Conservation (phyloP, 179 eudicot genomes). For the Gypsophila paniculata region DNA sequence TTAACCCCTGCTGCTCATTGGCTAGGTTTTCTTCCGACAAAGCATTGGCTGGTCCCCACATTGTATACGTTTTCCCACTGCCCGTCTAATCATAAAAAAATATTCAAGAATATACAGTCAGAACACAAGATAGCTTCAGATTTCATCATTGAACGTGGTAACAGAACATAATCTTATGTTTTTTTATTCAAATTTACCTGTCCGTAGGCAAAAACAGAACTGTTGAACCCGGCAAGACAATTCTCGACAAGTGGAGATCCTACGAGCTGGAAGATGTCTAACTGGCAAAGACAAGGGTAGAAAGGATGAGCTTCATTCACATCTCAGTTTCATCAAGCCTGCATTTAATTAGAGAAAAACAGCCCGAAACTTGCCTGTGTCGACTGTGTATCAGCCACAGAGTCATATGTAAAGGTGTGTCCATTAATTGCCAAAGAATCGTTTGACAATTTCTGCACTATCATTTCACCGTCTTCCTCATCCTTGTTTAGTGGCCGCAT, state of each 20-base stretch:
- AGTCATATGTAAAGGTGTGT: constrained; percentile 81
- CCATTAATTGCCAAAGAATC: constrained; percentile 71
- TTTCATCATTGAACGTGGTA: background rate
- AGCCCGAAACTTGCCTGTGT: constrained; percentile 93
- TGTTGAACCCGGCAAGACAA: constrained; percentile 93
- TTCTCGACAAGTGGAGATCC: constrained; percentile 96
- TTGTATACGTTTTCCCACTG: constrained; percentile 91
- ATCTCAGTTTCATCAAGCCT: too few species aligned
- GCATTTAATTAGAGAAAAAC: too few species aligned
- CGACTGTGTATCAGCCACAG: constrained; percentile 67
- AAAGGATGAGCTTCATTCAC: constrained; percentile 18
- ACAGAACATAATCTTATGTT: background rate
- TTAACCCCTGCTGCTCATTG: constrained; percentile 75
- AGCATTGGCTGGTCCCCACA: constrained; percentile 96
- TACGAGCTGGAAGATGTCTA: constrained; percentile 77
- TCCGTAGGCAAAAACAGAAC: constrained; percentile 96
- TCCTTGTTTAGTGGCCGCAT: constrained; percentile 75
- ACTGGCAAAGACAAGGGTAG: constrained; percentile 40
- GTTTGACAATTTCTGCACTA: constrained; percentile 59
- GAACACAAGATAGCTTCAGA: constrained; percentile 3
- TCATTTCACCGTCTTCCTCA: constrained; percentile 65
- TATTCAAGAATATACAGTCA: constrained; percentile 13
- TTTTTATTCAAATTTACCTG: constrained; percentile 86
- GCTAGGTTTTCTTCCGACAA: constrained; percentile 56
- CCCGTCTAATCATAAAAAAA: constrained; percentile 57